Base-by-base conservation (phyloP, 805 yeast species). In the Zygosaccharomyces siamensis region DNA sequence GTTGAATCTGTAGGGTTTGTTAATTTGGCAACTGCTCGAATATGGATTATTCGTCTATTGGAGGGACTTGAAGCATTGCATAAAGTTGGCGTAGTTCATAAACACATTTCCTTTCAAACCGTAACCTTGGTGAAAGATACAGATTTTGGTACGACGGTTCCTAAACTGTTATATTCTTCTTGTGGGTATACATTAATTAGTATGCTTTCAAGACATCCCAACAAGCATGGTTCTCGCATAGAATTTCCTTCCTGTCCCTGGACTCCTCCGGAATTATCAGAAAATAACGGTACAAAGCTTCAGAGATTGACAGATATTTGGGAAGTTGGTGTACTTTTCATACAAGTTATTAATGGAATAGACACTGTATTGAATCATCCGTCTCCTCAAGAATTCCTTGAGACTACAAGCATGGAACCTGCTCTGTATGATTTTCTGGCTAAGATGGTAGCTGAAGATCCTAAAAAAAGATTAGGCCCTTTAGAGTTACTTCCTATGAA, bases 221-320 rank as follows among this genome's bases (percentile, higher is more conserved):
- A 71, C 48, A 62, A 54, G 20, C 54, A 58, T 10, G 55, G 58
- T 1, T 45, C 55, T 7, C 49, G 61, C 43, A 28, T 63, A 2
- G 62, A 60, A 2, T 33, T 60, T 2, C 55, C 60, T 1, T 42
- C 30, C 8, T 59, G 56, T 7, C 54, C 60, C 0, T 90, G 97
- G 97, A 69, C 66, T 10, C 95, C 97, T 0, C 97, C 98, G 0
- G 97, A 90, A 63, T 54, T 83, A 6, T 41, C 56, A 8, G 62
- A 65, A 50, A 64, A 58, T 32, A 63, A 60, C 12, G 68, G 62
- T 43, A 59, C 66, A 31, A 78, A 75, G 48, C 83, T 86, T 11
- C 84, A 84, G 49, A 72, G 89, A 32, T 86, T 89, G 64, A 83
- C 97, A 0, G 99, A 93, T 70, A 84, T 93, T 7, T 93, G 98